Conservation (phyloP, 225 moss, liverwort and hornwort species). For the Marchantia paleacea region DNA sequence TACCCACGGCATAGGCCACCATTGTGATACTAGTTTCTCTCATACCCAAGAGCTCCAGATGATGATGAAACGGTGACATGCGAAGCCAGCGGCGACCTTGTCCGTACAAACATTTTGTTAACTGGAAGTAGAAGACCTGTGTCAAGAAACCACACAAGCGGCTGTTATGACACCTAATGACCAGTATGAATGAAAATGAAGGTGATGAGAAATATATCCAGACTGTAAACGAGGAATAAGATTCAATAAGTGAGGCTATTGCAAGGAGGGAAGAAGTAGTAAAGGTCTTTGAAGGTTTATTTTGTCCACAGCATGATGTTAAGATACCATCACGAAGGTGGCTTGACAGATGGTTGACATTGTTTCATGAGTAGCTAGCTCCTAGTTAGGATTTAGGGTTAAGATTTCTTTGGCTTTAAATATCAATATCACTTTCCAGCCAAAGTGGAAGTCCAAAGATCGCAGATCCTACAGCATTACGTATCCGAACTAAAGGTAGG, state of each 20-base stretch:
- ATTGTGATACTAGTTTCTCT: conserved; percentile 59
- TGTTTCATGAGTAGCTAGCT: no score
- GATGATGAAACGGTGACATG: conserved; percentile 96
- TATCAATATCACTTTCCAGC: not conserved
- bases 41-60: conserved; percentile 74
- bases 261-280: no score
- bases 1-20: conserved; percentile 63
- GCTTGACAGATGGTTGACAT: no score
- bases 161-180: not conserved
- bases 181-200: not conserved
- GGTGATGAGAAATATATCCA: not conserved
- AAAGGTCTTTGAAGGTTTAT: no score
- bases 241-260: no score
- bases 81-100: conserved; percentile 74
- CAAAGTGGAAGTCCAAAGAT: not conserved
- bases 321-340: no score
- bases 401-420: no score
- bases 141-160: not conserved
- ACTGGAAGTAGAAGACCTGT: conserved; percentile 80
- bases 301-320: no score
- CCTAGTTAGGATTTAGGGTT: no score
- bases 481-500: not conserved
- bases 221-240: not conserved
- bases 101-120: conserved; percentile 74
- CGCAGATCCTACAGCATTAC: not conserved